Conservation (phyloP, 1,284 basidiomycete genomes). For the Sparassis latifolia region DNA sequence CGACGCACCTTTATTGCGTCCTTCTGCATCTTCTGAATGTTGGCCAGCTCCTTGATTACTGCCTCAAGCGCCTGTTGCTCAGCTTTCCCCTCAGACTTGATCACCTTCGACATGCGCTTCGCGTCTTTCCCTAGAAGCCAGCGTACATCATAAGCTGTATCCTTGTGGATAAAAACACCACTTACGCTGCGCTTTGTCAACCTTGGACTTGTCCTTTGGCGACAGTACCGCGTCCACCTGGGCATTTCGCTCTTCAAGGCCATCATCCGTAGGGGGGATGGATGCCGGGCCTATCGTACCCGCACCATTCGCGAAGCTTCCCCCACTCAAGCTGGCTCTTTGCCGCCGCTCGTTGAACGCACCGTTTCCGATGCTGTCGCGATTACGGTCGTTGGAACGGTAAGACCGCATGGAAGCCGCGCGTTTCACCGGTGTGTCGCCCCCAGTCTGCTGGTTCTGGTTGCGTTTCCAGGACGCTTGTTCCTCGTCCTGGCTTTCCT, state of each 20-base stretch:
- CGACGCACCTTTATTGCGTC: conserved; percentile 40
- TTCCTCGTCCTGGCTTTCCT: conserved; percentile 4
- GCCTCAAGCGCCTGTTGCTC: conserved; percentile 42
- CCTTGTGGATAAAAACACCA: background rate
- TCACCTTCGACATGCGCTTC: conserved; percentile 44
- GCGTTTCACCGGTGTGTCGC: conserved; percentile 10
- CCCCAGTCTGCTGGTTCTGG: background rate
- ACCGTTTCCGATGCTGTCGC: conserved; percentile 22
- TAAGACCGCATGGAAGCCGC: conserved; percentile 22
- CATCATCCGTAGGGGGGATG: conserved; percentile 27
- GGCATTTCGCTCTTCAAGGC: conserved; percentile 31
- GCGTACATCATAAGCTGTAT: background rate
- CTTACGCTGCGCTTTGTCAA: conserved; percentile 42
- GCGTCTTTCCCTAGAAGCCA: conserved; percentile 36
- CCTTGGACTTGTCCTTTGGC: conserved; percentile 39
- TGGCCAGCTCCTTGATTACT: conserved; percentile 44
- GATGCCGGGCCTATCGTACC: conserved; percentile 37
- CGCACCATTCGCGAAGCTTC: conserved; percentile 43
- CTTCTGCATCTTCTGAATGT: conserved; percentile 48
- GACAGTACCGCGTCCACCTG: conserved; percentile 36
- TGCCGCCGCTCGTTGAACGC: conserved; percentile 19
- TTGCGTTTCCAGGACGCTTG: conserved; percentile 4
- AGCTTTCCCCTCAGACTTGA: conserved; percentile 44
- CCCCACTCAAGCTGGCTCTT: conserved; percentile 31
- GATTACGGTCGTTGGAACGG: conserved; percentile 9